Evolutionary conservation across 352 stramenopile genomes (phyloP).

Genomic region (Globisporangium lucens): DNA sequence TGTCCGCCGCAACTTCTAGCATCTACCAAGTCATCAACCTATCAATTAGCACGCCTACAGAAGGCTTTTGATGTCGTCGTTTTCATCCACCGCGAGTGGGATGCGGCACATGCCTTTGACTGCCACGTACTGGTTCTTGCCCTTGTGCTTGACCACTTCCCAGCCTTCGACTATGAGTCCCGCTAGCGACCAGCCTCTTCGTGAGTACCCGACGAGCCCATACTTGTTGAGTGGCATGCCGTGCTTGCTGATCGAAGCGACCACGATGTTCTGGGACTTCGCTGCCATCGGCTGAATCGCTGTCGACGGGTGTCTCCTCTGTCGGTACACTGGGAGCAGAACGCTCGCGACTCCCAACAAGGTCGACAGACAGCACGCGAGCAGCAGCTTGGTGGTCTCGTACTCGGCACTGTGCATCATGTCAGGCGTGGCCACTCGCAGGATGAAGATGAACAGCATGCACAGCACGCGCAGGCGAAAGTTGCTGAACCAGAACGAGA

Average conservation of each 20-base stretch:
- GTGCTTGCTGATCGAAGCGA: conserved; percentile 22
- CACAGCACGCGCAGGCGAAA: conserved; percentile 17
- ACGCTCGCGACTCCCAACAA: conserved; percentile 15
- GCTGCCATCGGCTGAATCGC: conserved; percentile 8
- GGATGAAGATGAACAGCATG: conserved; percentile 15
- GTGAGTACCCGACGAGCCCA: conserved; percentile 26
- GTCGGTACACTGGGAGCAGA: conserved; percentile 4
- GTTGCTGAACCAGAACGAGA: conserved; percentile 24
- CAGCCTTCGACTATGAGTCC: conserved; percentile 33
- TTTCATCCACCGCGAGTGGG: conserved; percentile 10
- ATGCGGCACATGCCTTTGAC: conserved; percentile 18
- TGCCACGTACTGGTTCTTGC: conserved; percentile 12
- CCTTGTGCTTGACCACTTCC: conserved; percentile 20
- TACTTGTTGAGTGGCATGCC: conserved; percentile 28
- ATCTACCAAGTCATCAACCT: background rate
- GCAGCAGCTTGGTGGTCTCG: conserved; percentile 25
- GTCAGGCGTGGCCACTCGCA: conserved; percentile 20
- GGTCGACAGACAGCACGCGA: conserved; percentile 11
- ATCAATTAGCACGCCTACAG: conserved; percentile 1
- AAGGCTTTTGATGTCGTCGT: conserved; percentile 12
- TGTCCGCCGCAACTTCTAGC: background rate
- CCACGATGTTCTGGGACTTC: conserved; percentile 23
- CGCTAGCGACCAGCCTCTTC: conserved; percentile 26
- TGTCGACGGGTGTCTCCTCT: background rate
- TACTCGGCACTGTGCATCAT: conserved; percentile 22